Percentiles rank a stretch among this genome's conserved stretches.
These are phyloP conservation scores for Xylaria digitata DNA, from an alignment of 2,329 filamentous ascomycete genomes.

Conservation along the genomic window DNA sequence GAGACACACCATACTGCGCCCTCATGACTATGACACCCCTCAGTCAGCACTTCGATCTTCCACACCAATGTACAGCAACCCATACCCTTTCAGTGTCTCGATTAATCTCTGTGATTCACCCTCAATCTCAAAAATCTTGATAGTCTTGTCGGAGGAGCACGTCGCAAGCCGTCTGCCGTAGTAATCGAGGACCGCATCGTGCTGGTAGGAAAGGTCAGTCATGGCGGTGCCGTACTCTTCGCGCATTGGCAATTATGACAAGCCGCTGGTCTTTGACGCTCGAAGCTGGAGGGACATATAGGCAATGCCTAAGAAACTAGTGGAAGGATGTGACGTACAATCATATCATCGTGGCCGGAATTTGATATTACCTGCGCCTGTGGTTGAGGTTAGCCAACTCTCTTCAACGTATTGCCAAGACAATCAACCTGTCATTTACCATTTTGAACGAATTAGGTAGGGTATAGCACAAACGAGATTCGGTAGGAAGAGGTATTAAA, in stretches of 20 bases:
- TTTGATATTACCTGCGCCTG: slow-evolving; percentile 80
- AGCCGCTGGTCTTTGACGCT: neutral
- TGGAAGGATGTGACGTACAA: slow-evolving; percentile 73
- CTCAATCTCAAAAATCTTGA: slow-evolving; percentile 99
- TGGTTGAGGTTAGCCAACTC: slow-evolving; percentile 32
- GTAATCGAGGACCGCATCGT: slow-evolving; percentile 98
- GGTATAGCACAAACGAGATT: slow-evolving; percentile 1
- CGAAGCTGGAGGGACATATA: neutral
- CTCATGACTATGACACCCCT: slow-evolving; percentile 75
- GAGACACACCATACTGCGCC: slow-evolving; percentile 97
- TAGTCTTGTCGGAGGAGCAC: slow-evolving; percentile 97
- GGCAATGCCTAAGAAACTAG: slow-evolving; percentile 7
- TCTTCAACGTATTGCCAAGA: slow-evolving; percentile 16
- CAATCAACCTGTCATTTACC: slow-evolving; percentile 38
- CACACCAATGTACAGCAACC: slow-evolving; percentile 22
- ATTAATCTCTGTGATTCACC: slow-evolving; percentile 88
- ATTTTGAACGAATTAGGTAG: slow-evolving; percentile 35
- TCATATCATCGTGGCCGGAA: slow-evolving; percentile 98
- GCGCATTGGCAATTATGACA: slow-evolving; percentile 27
- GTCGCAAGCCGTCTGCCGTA: slow-evolving; percentile 96
- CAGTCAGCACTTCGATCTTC: slow-evolving; percentile 38
- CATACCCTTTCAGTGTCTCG: slow-evolving; percentile 93
- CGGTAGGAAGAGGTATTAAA: neutral
- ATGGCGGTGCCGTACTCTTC: slow-evolving; percentile 14
- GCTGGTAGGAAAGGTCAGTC: slow-evolving; percentile 66